Percentiles rank a stretch among this genome's conserved stretches.
Conservation (phyloP, 1,284 basidiomycete species). For the Fomitopsis pinicola region DNA sequence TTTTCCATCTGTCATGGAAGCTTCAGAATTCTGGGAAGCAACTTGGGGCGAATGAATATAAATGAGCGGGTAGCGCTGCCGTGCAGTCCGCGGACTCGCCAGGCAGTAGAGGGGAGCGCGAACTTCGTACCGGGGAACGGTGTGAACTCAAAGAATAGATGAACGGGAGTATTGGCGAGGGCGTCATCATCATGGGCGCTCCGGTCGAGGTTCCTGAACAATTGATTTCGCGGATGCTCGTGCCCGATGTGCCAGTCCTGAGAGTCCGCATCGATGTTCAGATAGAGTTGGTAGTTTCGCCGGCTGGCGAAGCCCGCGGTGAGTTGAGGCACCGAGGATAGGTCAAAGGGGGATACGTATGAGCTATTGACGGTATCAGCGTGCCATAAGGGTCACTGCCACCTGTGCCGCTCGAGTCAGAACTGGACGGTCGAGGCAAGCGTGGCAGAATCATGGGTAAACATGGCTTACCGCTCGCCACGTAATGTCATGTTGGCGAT, state of each 20-base stretch:
- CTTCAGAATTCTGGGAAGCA: background rate
- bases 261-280: background rate
- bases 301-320: background rate
- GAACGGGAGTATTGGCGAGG: background rate
- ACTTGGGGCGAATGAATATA: background rate
- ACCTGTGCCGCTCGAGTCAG: background rate
- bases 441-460: background rate
- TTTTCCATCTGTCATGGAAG: background rate
- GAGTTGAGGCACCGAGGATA: background rate
- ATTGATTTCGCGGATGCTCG: background rate
- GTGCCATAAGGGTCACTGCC: too few relatives aligned
- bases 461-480: background rate
- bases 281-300: background rate
- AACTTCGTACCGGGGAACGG: background rate
- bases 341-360: background rate
- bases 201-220: background rate
- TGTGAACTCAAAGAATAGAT: background rate
- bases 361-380: background rate
- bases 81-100: background rate
- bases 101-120: background rate
- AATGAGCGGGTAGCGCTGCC: background rate
- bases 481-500: background rate
- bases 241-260: background rate
- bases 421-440: background rate
- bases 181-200: background rate